Percentiles rank a stretch among this genome's conserved stretches.
Evolutionary conservation across 2,329 filamentous ascomycete genomes (phyloP).

Genomic region (Epichloe uncinata): DNA sequence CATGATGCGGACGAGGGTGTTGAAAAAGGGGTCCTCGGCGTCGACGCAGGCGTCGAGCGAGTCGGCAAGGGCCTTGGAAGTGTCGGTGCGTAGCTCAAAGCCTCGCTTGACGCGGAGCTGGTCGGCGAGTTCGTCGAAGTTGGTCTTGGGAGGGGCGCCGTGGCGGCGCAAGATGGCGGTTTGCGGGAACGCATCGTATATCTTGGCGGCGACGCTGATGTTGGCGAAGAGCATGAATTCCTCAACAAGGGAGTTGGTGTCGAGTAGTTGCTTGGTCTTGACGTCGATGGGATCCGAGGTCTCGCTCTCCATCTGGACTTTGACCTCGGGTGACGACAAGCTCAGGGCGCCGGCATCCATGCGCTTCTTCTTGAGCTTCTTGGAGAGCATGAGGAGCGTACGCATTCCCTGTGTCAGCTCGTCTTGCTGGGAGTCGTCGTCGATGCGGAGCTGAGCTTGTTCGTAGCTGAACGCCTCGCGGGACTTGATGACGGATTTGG

Average conservation of each 20-base stretch:
- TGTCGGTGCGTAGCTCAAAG: conserved; percentile 69
- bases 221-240: conserved; percentile 99
- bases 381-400: conserved; percentile 73
- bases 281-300: conserved; percentile 93
- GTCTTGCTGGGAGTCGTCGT: conserved; percentile 76
- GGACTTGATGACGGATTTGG: conserved; percentile 95
- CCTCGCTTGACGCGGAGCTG: conserved; percentile 81
- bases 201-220: conserved; percentile 80
- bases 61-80: conserved; percentile 84
- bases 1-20: conserved; percentile 93
- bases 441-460: conserved; percentile 84
- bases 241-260: conserved; percentile 94
- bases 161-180: conserved; percentile 89
- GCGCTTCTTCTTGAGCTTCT: conserved; percentile 85
- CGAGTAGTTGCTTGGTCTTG: conserved; percentile 85
- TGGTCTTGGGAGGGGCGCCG: conserved; percentile 81
- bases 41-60: conserved; percentile 80
- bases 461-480: conserved; percentile 97
- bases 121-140: conserved; percentile 87
- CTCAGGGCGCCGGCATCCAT: conserved; percentile 94
- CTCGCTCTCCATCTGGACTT: conserved; percentile 88
- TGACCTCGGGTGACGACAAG: conserved; percentile 93
- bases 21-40: conserved; percentile 80
- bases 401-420: conserved; percentile 86
- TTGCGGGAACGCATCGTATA: conserved; percentile 85